Conservation (phyloP, 805 yeast genomes). For the Nakazawaea populi region DNA sequence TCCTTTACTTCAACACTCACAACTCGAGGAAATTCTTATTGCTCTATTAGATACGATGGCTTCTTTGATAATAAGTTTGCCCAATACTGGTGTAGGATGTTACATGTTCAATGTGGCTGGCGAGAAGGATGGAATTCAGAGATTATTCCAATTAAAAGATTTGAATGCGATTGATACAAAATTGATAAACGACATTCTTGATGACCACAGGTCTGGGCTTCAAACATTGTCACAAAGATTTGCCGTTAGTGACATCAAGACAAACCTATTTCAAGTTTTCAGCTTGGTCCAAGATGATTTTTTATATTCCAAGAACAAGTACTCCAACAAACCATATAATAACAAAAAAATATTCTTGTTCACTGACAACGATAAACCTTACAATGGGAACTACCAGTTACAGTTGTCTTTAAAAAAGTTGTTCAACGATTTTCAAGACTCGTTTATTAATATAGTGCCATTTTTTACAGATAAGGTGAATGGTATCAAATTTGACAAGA, state of each 20-base stretch:
- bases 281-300: slow-evolving; percentile 52
- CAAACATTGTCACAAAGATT: slow-evolving; percentile 21
- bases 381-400: slow-evolving; percentile 30
- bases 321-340: slow-evolving; percentile 38
- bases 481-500: slow-evolving; percentile 33
- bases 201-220: slow-evolving; percentile 29
- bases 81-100: slow-evolving; percentile 72
- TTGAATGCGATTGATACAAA: slow-evolving; percentile 56
- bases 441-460: slow-evolving; percentile 52
- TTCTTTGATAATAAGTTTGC: slow-evolving; percentile 57
- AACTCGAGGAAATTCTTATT: slow-evolving; percentile 45
- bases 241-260: slow-evolving; percentile 17
- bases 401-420: slow-evolving; percentile 48
- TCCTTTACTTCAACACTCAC: slow-evolving; percentile 27
- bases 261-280: slow-evolving; percentile 36
- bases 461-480: slow-evolving; percentile 40
- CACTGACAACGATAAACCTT: slow-evolving; percentile 73
- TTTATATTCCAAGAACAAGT: slow-evolving; percentile 20
- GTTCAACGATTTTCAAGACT: slow-evolving; percentile 54
- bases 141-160: slow-evolving; percentile 46
- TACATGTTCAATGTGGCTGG: slow-evolving; percentile 48
- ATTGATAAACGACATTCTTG: slow-evolving; percentile 40
- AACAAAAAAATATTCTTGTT: slow-evolving; percentile 61
- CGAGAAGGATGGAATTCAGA: slow-evolving; percentile 37
- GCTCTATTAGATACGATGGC: slow-evolving; percentile 59